Base-by-base conservation (phyloP, 768 basidiomycete genomes). In the Russula foetens region DNA sequence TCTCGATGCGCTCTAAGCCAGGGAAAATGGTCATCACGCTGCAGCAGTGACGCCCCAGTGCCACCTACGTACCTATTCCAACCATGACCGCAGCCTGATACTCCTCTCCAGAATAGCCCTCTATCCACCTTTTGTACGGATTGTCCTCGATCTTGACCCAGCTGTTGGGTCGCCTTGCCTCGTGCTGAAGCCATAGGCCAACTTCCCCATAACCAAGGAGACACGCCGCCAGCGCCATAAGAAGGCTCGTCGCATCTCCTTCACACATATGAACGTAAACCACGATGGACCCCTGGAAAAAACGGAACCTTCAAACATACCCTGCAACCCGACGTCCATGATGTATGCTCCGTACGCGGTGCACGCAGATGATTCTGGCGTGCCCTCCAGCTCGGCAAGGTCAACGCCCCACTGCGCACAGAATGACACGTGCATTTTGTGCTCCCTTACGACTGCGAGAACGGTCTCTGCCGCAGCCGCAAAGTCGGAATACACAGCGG, bases 181-280 rank as follows among this genome's bases (percentile, higher is more conserved):
- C 78, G 38, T 78, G 81, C 70, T 84, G 80, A 33, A 98, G 74
- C 85, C 92, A 90, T 43, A 91, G 73, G 1, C 93, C 94, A 0
- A 94, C 91, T 70, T 96, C 90, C 12, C 94, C 94, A 69, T 97
- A 98, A 2, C 94, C 95, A 0, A 96, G 74, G 9, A 96, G 76
- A 69, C 95, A 98, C 8, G 90, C 86, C 11, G 88, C 84, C 1
- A 94, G 78, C 0, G 90, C 88, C 74, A 97, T 84, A n/a, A 87
- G 69, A 6, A 95, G 74, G 61, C 81, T 85, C 38, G 81, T 79
- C 4, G 80, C 71, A 68, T 94, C 91, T 15, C 60, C 60, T 61
- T 56, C 26, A 28, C 7, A 9, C 3, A 33, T 9, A 48, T 33
- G 31, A 21, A 44, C 12, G 19, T 19, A 17, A 41, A 41, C 3